Evolutionary conservation across 2,329 filamentous ascomycete species (phyloP).

Genomic region (Stromatinia cepivora): DNA sequence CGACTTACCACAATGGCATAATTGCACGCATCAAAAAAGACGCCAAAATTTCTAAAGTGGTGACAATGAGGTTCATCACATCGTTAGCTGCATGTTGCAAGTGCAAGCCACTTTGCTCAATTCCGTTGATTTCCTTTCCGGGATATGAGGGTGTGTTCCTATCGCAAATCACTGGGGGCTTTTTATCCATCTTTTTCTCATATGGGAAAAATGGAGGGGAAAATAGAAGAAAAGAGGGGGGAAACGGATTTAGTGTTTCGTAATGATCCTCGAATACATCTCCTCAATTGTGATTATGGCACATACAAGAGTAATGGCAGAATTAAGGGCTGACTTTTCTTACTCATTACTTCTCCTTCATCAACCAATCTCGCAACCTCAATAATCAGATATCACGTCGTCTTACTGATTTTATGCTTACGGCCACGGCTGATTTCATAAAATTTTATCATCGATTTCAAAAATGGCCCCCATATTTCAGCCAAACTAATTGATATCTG

Average conservation of each 20-base stretch:
- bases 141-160: not conserved
- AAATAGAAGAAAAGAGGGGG: not conserved
- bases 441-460: not conserved
- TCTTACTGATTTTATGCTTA: slow-evolving; percentile 10
- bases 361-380: not conserved
- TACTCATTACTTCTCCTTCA: slow-evolving; percentile 3
- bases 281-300: not conserved
- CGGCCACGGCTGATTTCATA: slow-evolving; percentile 3
- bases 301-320: not conserved
- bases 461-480: slow-evolving; percentile 11
- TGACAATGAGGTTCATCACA: slow-evolving; percentile 12
- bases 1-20: not conserved
- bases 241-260: not conserved
- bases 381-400: slow-evolving; percentile 1
- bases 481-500: not conserved
- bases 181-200: not conserved
- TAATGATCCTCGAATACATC: not conserved
- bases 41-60: slow-evolving; percentile 1
- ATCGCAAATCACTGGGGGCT: not conserved
- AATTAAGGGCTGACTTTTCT: slow-evolving; percentile 11
- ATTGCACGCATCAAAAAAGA: not conserved
- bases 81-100: slow-evolving; percentile 14
- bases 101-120: not conserved
- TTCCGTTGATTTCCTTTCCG: not conserved
- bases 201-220: not conserved